Evolutionary conservation across 2,329 filamentous ascomycete genomes (phyloP).

Genomic region (Ceratocystis papillata): DNA sequence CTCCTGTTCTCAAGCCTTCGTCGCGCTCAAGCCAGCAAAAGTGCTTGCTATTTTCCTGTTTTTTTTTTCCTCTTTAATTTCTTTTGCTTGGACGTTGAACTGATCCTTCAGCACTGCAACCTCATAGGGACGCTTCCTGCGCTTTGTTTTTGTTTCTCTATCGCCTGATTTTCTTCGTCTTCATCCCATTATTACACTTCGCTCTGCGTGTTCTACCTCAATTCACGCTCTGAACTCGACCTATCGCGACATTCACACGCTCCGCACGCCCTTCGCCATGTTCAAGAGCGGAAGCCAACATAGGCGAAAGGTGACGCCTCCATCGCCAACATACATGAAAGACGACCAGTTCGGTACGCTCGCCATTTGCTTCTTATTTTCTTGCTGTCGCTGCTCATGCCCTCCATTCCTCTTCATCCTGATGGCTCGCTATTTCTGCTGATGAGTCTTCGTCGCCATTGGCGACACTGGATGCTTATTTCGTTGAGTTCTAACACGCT

Average conservation of each 20-base stretch:
- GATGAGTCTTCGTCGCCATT: neutral
- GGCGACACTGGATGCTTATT: neutral
- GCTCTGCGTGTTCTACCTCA: neutral
- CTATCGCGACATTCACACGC: constrained; percentile 13
- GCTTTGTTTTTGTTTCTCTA: constrained; percentile 4
- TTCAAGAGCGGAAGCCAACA: constrained; percentile 26
- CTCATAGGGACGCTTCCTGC: neutral
- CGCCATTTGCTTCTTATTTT: constrained; percentile 17
- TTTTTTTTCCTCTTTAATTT: neutral
- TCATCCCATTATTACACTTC: neutral
- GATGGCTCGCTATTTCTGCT: neutral
- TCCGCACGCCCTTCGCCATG: constrained; percentile 16
- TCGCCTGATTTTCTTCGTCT: constrained; percentile 14
- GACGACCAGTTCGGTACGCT: constrained; percentile 54
- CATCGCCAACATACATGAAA: constrained; percentile 53
- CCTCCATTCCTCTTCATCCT: neutral
- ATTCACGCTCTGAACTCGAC: neutral
- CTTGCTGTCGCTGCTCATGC: constrained; percentile 9
- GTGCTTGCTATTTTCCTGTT: neutral
- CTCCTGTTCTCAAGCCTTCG: neutral
- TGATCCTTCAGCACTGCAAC: neutral
- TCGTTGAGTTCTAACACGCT: neutral
- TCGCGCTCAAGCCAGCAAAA: neutral
- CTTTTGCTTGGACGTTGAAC: constrained; percentile 6
- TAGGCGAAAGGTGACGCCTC: constrained; percentile 47